Percentiles rank a stretch among this genome's conserved stretches.
phyloP scores from a whole-genome alignment of 805 yeast genomes.

The Pichia rugopelliculosa region DNA sequence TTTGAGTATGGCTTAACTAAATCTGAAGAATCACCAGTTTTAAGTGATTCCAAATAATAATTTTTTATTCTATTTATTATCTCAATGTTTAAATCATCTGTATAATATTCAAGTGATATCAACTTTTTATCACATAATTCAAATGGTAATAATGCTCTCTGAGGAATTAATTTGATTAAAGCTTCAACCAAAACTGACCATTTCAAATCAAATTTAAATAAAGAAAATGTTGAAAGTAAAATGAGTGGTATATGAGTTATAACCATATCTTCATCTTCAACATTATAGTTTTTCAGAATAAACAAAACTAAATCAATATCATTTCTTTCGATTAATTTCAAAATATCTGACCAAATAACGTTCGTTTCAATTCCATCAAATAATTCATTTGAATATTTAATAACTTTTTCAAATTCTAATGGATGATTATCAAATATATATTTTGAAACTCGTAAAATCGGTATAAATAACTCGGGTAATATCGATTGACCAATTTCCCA shows the following conservation, averaged over 20 bases:
- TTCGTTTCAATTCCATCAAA: slow-evolving; percentile 83
- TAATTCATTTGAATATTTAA: slow-evolving; percentile 56
- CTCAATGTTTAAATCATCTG: slow-evolving; percentile 10
- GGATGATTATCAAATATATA: slow-evolving; percentile 13
- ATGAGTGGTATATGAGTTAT: slow-evolving; percentile 69
- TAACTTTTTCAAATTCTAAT: slow-evolving; percentile 35
- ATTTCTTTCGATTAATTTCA: slow-evolving; percentile 34
- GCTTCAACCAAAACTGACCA: slow-evolving; percentile 37
- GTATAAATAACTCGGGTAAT: slow-evolving; percentile 62
- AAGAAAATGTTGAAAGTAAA: slow-evolving; percentile 33
- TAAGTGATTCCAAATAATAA: slow-evolving; percentile 13
- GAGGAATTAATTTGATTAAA: slow-evolving; percentile 52
- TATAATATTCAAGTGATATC: slow-evolving; percentile 5
- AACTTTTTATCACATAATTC: slow-evolving; percentile 31
- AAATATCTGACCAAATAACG: slow-evolving; percentile 65
- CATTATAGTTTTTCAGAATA: slow-evolving; percentile 57
- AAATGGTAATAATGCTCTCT: slow-evolving; percentile 52
- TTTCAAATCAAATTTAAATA: slow-evolving; percentile 26
- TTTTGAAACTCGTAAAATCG: slow-evolving; percentile 48
- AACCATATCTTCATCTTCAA: slow-evolving; percentile 83
- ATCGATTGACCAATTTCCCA: slow-evolving; percentile 88
- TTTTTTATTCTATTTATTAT: slow-evolving; percentile 11
- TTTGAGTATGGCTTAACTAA: slow-evolving; percentile 32
- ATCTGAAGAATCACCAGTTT: background rate
- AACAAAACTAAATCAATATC: slow-evolving; percentile 48